A percentile compares a stretch with the other conserved stretches of the same genome.
These are phyloP conservation scores for Gossypium lobatum DNA, from an alignment of 441 rosid species.

Conservation along the genomic window DNA sequence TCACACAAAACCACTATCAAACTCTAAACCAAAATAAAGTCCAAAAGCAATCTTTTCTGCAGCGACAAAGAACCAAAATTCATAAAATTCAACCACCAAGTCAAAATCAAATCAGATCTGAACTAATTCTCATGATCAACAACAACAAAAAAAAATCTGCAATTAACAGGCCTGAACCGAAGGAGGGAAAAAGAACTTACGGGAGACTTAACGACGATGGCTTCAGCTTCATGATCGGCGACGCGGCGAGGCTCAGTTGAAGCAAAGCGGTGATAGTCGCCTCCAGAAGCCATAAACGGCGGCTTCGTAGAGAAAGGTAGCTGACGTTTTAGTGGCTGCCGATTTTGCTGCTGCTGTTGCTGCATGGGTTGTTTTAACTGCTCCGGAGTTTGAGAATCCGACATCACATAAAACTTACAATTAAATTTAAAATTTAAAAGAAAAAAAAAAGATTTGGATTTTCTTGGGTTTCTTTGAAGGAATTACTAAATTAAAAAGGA, in stretches of 20 bases:
- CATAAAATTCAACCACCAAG: background rate
- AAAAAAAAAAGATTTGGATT: background rate
- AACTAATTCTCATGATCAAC: conserved; percentile 14
- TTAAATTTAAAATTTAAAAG: background rate
- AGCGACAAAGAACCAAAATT: background rate
- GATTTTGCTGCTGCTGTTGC: conserved; percentile 14
- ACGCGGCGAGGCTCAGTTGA: conserved; percentile 33
- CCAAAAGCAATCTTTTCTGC: background rate
- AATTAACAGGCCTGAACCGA: background rate
- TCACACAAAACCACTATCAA: background rate
- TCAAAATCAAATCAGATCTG: conserved; percentile 20
- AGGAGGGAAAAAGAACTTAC: conserved; percentile 33
- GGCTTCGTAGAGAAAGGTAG: conserved; percentile 61
- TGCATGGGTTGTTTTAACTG: conserved; percentile 21
- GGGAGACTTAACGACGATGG: conserved; percentile 49
- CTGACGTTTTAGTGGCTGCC: conserved; percentile 33
- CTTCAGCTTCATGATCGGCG: conserved; percentile 47
- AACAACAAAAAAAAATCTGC: background rate
- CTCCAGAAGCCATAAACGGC: conserved; percentile 54
- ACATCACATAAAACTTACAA: conserved; percentile 28
- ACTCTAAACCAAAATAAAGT: background rate
- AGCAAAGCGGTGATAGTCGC: conserved; percentile 62
- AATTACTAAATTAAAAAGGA: background rate
- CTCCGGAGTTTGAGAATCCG: conserved; percentile 35
- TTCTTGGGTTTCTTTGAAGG: background rate